Base-by-base conservation (phyloP, 2,329 filamentous ascomycete genomes). In the Penicillium sp. region DNA sequence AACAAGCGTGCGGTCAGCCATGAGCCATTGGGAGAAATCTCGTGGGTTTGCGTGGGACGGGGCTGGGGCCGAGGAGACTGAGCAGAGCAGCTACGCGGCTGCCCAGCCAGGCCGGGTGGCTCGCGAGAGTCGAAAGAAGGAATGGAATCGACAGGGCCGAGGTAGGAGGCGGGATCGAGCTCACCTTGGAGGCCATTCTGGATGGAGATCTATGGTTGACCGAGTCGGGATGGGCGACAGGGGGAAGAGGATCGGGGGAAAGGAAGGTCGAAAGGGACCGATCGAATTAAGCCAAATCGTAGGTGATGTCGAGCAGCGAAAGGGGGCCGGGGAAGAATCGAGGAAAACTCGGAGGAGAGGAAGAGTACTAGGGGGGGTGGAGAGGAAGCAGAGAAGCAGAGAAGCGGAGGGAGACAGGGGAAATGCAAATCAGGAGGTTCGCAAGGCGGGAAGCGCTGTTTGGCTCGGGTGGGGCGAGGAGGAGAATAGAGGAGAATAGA, bases 131-230 rank as follows among this genome's bases (percentile, higher is more conserved):
- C n/a, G n/a, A n/a, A n/a, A n/a, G n/a, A n/a, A n/a, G n/a, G n/a
- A n/a, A n/a, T n/a, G n/a, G n/a, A n/a, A n/a, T n/a, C n/a, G n/a
- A n/a, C n/a, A n/a, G 23, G 23, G 13, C 12, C 18, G 10, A 17
- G 36, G n/a, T 21, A 20, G 13, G 12, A 40, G 15, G 36, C 15
- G 23, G 20, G 39, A n/a, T 42, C 12, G 12, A 29, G 10, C 58
- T 59, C 46, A 63, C 61, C 61, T 63, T 63, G 44, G 61, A 62
- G 18, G 61, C 61, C 61, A 63, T 63, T 60, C 33, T 60, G 54
- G 27, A 32, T 18, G 32, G 32, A 17, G 39, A 49, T 49, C 24
- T 37, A 54, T 44, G 41, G 32, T n/a, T 44, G 30, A 29, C 7
- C 24, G 24, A 26, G 36, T 40, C 36, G 36, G 34, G 20, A 13